These are phyloP conservation scores for Schizosaccharomyces versatilis DNA, from an alignment of 1,139 yeast genomes.

Conservation along the genomic window DNA sequence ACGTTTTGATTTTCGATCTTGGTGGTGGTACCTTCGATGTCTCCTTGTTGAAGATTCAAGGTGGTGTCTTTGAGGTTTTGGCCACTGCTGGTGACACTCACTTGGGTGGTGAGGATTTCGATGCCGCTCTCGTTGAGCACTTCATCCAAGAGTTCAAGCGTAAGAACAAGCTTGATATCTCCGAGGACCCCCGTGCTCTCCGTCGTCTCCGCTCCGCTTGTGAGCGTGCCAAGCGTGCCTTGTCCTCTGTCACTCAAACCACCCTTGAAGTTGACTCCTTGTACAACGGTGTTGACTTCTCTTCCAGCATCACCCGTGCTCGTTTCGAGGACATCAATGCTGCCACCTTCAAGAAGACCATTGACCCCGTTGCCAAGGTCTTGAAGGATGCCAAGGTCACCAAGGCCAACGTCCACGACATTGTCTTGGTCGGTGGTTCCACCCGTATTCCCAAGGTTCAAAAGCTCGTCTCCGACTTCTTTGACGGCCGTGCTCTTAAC, in stretches of 20 bases:
- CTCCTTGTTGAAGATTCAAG: slow-evolving; percentile 74
- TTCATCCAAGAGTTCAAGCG: slow-evolving; percentile 68
- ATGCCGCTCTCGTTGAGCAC: slow-evolving; percentile 57
- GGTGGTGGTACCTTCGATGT: slow-evolving; percentile 99
- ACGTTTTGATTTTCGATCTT: slow-evolving; percentile 75
- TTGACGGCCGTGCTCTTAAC: slow-evolving; percentile 78
- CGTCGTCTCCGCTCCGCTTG: slow-evolving; percentile 81
- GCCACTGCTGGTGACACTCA: slow-evolving; percentile 98
- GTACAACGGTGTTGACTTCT: slow-evolving; percentile 61
- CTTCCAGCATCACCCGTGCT: slow-evolving; percentile 68
- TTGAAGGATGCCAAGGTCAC: slow-evolving; percentile 60
- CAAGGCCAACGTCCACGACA: slow-evolving; percentile 63
- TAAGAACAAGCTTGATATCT: slow-evolving; percentile 57
- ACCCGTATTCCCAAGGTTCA: slow-evolving; percentile 89
- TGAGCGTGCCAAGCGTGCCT: slow-evolving; percentile 80
- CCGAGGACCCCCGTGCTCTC: slow-evolving; percentile 57
- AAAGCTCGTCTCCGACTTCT: slow-evolving; percentile 65
- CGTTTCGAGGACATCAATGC: slow-evolving; percentile 78
- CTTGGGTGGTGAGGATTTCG: slow-evolving; percentile 93
- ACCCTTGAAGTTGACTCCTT: slow-evolving; percentile 70
- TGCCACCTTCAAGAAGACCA: slow-evolving; percentile 60
- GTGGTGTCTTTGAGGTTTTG: slow-evolving; percentile 89
- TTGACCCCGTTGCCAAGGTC: slow-evolving; percentile 72
- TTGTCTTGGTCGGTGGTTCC: slow-evolving; percentile 79
- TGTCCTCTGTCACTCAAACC: slow-evolving; percentile 71